Base-by-base conservation (phyloP, 164 flowering plant genomes). In the Sedum album region DNA sequence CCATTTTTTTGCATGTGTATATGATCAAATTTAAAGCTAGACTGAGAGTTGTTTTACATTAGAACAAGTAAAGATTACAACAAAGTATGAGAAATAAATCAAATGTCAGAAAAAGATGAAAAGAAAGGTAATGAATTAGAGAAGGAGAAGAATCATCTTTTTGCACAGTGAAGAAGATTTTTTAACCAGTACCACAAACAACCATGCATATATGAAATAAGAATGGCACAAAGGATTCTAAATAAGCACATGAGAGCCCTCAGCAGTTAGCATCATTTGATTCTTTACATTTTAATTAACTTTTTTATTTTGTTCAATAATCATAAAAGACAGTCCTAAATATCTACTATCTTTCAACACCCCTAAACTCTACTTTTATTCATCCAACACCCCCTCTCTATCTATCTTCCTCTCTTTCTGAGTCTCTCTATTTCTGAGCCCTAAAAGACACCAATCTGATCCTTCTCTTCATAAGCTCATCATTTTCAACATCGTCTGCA, bases 291-390 rank as follows among this genome's bases (percentile, higher is more conserved):
- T 73, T 73, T 79, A 83, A 79, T 82, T 81, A 60, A 21, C 79
- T 87, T 82, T 86, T 78, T 82, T 86, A 4, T 85, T 88, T 86
- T 88, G n/a, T n/a, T n/a, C n/a, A n/a, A n/a, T n/a, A n/a, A n/a
- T n/a, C n/a, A n/a, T n/a, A n/a, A n/a, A n/a, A n/a, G n/a, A n/a
- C n/a, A n/a, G n/a, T n/a, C n/a, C n/a, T n/a, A n/a, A n/a, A n/a
- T n/a, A n/a, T n/a, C n/a, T n/a, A n/a, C n/a, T n/a, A n/a, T n/a
- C n/a, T n/a, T n/a, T n/a, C n/a, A n/a, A 28, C 35, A 2, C 62
- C 62, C 62, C 33, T 11, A 28, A 14, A 57, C 62, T 57, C 62
- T 2, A 57, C 62, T 57, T 57, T n/a, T 57, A 2, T 68, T 79
- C 65, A 68, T 72, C 70, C 67, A 46, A 39, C 61, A 71, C 39